Conservation (phyloP, 805 yeast genomes). For the Yarrowia porcina region DNA sequence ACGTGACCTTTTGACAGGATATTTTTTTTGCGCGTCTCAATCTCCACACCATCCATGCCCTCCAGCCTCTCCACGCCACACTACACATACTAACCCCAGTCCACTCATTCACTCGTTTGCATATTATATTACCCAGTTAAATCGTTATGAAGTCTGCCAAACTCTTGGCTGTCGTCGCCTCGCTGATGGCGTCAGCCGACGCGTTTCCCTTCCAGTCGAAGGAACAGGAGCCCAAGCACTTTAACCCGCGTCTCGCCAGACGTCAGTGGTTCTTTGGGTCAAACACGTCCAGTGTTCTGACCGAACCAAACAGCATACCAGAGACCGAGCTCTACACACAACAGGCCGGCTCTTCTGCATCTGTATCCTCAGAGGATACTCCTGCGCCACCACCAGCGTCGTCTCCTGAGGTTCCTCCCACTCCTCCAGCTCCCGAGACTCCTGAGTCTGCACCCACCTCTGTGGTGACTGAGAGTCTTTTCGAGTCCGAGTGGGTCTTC, state of each 20-base stretch:
- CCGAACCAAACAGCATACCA: constrained; percentile 15
- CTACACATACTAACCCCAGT: constrained; percentile 10
- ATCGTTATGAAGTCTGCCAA: constrained; percentile 20
- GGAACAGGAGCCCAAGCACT: constrained; percentile 24
- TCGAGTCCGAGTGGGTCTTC: neutral
- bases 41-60: neutral
- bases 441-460: neutral
- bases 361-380: neutral
- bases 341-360: neutral
- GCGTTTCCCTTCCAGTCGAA: constrained; percentile 20
- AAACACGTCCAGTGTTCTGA: neutral
- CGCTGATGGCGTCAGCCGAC: constrained; percentile 20
- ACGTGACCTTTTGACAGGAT: no score
- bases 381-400: neutral
- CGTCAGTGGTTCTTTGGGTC: constrained; percentile 11
- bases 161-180: constrained; percentile 7
- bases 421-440: neutral
- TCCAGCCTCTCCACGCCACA: neutral
- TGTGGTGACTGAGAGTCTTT: neutral
- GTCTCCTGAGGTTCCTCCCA: neutral
- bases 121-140: constrained; percentile 7
- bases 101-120: constrained; percentile 26
- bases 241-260: constrained; percentile 19
- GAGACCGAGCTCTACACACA: constrained; percentile 20
- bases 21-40: no score